These are phyloP conservation scores for Colletotrichum magnum DNA, from an alignment of 2,329 filamentous ascomycete species.

Conservation along the genomic window DNA sequence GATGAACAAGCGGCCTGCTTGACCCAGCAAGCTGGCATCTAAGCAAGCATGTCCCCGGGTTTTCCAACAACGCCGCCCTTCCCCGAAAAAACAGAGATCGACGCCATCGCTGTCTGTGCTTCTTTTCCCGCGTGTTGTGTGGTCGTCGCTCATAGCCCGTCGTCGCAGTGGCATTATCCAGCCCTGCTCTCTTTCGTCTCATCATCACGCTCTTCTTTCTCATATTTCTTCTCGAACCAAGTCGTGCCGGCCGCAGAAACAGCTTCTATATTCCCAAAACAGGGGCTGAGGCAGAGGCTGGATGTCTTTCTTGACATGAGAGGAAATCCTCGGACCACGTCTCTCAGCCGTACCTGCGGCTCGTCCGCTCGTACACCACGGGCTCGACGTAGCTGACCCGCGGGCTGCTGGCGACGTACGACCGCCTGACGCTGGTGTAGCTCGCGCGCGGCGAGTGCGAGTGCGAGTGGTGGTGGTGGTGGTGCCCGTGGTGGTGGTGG, in stretches of 20 bases:
- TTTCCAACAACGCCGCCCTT: background rate
- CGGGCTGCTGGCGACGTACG: constrained; percentile 56
- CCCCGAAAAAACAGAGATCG: background rate
- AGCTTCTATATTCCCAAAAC: constrained; percentile 9
- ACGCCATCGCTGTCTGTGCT: constrained; percentile 18
- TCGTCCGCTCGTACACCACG: constrained; percentile 56
- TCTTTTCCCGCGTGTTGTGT: background rate
- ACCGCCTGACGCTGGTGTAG: constrained; percentile 57
- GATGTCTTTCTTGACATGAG: background rate
- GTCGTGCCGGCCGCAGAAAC: no score
- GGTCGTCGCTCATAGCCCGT: constrained; percentile 4
- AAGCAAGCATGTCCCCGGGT: background rate
- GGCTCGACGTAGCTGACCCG: constrained; percentile 56
- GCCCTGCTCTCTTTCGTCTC: constrained; percentile 3
- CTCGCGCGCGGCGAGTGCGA: constrained; percentile 57
- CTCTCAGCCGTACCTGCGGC: constrained; percentile 49
- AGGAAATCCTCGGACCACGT: no score
- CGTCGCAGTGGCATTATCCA: background rate
- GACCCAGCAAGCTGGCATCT: background rate
- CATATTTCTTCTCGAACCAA: no score
- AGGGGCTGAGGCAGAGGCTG: background rate
- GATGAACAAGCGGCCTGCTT: background rate
- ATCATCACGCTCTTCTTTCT: no score
- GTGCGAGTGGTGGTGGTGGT: constrained; percentile 52
- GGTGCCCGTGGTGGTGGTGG: constrained; percentile 51